phyloP scores from a whole-genome alignment of 306 rosid genomes.

The Herpetospermum pedunculosum region DNA sequence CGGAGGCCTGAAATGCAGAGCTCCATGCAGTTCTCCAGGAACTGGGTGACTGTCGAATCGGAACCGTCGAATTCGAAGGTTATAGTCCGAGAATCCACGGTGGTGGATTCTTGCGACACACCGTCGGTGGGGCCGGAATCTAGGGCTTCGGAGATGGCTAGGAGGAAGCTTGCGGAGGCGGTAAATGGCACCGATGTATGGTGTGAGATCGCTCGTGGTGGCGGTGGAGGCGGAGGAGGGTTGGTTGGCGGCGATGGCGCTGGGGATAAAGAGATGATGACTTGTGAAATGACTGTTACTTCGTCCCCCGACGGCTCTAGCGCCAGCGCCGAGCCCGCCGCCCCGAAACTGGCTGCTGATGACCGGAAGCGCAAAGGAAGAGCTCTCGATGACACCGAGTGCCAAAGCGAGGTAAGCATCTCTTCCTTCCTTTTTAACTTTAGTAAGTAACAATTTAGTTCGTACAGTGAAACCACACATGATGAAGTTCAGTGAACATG shows the following conservation, averaged over 20 bases:
- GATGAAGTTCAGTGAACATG: too few species aligned
- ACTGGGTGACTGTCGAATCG: constrained; percentile 17
- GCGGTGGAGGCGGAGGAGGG: constrained; percentile 12
- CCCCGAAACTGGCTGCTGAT: constrained; percentile 7
- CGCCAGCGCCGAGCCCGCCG: constrained; percentile 33
- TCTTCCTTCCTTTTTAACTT: background rate
- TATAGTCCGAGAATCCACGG: constrained; percentile 25
- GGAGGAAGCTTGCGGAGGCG: constrained; percentile 15
- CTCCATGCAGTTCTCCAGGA: constrained; percentile 28
- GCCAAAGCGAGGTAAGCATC: constrained; percentile 50
- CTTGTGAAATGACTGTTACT: constrained; percentile 35
- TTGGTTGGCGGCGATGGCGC: background rate
- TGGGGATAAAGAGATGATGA: constrained; percentile 21
- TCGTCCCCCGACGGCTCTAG: constrained; percentile 49
- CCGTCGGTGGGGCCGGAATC: constrained; percentile 21
- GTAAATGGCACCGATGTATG: constrained; percentile 3
- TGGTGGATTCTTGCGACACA: constrained; percentile 55
- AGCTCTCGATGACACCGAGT: constrained; percentile 36
- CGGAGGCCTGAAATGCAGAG: constrained; percentile 23
- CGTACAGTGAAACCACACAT: too few species aligned
- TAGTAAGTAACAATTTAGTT: background rate
- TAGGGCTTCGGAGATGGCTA: constrained; percentile 21
- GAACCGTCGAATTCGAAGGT: constrained; percentile 26
- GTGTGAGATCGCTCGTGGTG: constrained; percentile 7
- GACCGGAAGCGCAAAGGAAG: constrained; percentile 54